These are phyloP conservation scores for Salvia sclarea DNA, from an alignment of 305 asterid genomes.

Conservation along the genomic window DNA sequence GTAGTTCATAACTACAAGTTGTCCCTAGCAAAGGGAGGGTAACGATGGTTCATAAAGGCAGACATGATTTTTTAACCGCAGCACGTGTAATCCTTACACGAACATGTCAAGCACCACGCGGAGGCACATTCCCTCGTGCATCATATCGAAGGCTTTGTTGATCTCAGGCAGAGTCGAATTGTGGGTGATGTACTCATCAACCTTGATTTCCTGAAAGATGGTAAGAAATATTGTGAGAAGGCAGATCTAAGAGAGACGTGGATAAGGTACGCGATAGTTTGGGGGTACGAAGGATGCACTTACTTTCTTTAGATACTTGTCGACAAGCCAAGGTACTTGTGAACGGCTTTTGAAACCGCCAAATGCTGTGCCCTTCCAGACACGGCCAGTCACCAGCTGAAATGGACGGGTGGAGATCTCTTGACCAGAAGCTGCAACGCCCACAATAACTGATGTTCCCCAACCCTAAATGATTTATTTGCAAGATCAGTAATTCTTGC, in stretches of 20 bases:
- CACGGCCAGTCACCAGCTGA: conserved; percentile 99
- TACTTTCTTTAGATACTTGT: conserved; percentile 89
- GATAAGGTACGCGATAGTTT: not conserved
- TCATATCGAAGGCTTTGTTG: conserved; percentile 82
- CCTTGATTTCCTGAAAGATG: conserved; percentile 85
- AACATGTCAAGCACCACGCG: conserved; percentile 79
- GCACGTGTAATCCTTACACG: conserved; percentile 17
- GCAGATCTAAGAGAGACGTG: not conserved
- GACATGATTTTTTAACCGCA: not conserved
- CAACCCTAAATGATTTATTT: conserved; percentile 66
- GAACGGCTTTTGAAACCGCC: conserved; percentile 99
- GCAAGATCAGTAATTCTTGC: conserved; percentile 28
- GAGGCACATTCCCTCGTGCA: conserved; percentile 89
- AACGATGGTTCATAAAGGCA: not conserved
- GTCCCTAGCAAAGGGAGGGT: not conserved
- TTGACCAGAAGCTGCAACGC: conserved; percentile 99
- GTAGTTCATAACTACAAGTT: not conserved
- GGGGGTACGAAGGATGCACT: conserved; percentile 3
- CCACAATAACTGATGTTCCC: conserved; percentile 99
- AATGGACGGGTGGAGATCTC: conserved; percentile 99
- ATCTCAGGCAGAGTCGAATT: conserved; percentile 73
- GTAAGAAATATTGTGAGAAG: not conserved
- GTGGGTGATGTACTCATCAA: conserved; percentile 96
- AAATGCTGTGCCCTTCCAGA: conserved; percentile 99
- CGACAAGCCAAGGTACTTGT: conserved; percentile 98